phyloP scores from a whole-genome alignment of 768 basidiomycete species.

The Phlegmacium glaucopus region DNA sequence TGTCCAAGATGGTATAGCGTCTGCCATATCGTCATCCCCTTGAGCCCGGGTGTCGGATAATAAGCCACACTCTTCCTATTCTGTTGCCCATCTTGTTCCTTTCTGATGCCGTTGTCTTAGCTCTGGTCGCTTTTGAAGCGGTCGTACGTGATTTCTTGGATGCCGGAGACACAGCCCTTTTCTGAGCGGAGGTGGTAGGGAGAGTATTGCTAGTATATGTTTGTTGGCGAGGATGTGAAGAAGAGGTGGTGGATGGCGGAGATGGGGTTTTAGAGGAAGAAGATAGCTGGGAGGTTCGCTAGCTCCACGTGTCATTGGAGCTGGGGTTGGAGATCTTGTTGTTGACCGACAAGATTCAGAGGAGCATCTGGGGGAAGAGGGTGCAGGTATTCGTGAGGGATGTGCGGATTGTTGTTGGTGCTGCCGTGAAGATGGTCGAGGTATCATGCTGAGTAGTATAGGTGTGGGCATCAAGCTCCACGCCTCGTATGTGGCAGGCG shows the following conservation, averaged over 20 bases:
- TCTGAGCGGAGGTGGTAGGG: slow-evolving; percentile 17
- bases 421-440: slow-evolving; percentile 30
- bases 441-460: slow-evolving; percentile 18
- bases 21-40: slow-evolving; percentile 47
- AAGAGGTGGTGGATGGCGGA: slow-evolving; percentile 20
- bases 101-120: slow-evolving; percentile 40
- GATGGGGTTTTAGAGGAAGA: slow-evolving; percentile 28
- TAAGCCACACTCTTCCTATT: slow-evolving; percentile 58
- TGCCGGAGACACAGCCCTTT: slow-evolving; percentile 30
- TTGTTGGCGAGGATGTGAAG: slow-evolving; percentile 9
- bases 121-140: slow-evolving; percentile 29
- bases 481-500: slow-evolving; percentile 22
- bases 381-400: slow-evolving; percentile 39
- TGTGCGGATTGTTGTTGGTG: slow-evolving; percentile 20
- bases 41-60: slow-evolving; percentile 54
- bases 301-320: slow-evolving; percentile 6
- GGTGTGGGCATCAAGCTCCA: slow-evolving; percentile 42
- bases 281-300: slow-evolving; percentile 33
- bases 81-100: slow-evolving; percentile 35
- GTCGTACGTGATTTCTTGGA: slow-evolving; percentile 27
- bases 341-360: slow-evolving; percentile 46
- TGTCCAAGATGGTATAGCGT: slow-evolving; percentile 84
- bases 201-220: slow-evolving; percentile 7
- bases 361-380: slow-evolving; percentile 34
- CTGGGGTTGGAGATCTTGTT: slow-evolving; percentile 31